Conservation (phyloP, 148 eudicot species). For the Rhododendron williamsianum region DNA sequence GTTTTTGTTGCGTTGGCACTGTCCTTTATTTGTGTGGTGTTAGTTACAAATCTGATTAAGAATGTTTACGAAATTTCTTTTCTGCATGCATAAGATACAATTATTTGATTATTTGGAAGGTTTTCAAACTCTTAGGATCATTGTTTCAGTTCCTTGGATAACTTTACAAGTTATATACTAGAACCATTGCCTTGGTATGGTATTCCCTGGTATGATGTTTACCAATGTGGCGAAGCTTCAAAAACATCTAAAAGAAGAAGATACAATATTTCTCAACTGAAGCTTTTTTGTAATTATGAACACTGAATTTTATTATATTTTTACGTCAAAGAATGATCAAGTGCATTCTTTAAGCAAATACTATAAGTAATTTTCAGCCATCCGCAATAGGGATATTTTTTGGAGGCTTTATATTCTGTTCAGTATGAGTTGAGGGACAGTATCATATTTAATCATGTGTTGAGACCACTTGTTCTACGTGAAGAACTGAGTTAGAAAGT, state of each 20-base stretch:
- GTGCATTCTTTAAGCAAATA: background rate
- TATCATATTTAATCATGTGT: background rate
- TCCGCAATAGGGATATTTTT: background rate
- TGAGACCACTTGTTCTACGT: no score
- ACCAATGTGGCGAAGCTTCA: background rate
- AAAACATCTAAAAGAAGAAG: background rate
- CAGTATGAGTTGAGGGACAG: background rate
- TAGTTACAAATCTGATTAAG: background rate
- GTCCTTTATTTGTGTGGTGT: background rate
- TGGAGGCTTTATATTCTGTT: background rate
- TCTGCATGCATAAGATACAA: background rate
- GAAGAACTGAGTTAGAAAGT: background rate
- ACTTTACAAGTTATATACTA: background rate
- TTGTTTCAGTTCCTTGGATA: background rate
- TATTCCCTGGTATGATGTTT: background rate
- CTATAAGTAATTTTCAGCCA: background rate
- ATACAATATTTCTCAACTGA: background rate
- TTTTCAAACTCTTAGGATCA: background rate
- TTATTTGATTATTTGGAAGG: background rate
- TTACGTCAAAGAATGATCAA: background rate
- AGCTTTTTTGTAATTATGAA: background rate
- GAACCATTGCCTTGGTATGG: background rate
- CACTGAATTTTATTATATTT: background rate
- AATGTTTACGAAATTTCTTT: background rate
- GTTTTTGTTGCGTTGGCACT: background rate